A percentile compares a stretch with the other conserved stretches of the same genome.
phyloP scores from a whole-genome alignment of 176 grass and related monocot genomes.

The Carex scoparia region DNA sequence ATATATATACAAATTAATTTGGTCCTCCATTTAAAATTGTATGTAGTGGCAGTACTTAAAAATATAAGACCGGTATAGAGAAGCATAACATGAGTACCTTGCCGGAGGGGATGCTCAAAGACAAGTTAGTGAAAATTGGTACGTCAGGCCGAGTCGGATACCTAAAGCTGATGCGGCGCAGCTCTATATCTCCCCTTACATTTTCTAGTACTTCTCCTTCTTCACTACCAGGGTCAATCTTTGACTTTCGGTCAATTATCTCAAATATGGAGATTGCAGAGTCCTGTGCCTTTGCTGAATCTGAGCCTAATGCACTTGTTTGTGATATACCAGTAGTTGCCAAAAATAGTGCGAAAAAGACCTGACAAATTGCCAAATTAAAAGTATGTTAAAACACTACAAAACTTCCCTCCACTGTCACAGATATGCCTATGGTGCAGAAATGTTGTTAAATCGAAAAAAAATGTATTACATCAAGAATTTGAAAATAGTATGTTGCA shows the following conservation, averaged over 20 bases:
- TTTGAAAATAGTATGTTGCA: not conserved
- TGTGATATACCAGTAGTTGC: slow-evolving; percentile 37
- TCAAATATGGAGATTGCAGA: slow-evolving; percentile 49
- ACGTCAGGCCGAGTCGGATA: slow-evolving; percentile 41
- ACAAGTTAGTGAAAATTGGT: slow-evolving; percentile 42
- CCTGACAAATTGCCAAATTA: slow-evolving; percentile 18
- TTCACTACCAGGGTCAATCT: slow-evolving; percentile 28
- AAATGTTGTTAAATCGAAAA: not conserved
- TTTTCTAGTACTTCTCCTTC: slow-evolving; percentile 34
- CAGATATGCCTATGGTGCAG: not conserved
- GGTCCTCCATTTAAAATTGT: not conserved
- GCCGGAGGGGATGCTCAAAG: slow-evolving; percentile 34
- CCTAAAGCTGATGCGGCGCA: slow-evolving; percentile 36
- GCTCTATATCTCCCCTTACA: slow-evolving; percentile 38
- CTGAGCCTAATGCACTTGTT: slow-evolving; percentile 33
- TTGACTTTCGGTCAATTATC: slow-evolving; percentile 40
- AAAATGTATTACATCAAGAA: not conserved
- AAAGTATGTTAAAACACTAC: not conserved
- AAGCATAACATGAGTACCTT: slow-evolving; percentile 22
- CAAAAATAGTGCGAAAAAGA: slow-evolving; percentile 43
- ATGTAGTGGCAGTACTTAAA: not conserved
- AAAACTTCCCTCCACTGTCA: not conserved
- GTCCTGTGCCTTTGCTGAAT: slow-evolving; percentile 37
- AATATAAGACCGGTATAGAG: not conserved
- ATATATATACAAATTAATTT: not conserved